phyloP scores from a whole-genome alignment of 129 eudicot species.

The Rutidosis leptorrhynchoides region DNA sequence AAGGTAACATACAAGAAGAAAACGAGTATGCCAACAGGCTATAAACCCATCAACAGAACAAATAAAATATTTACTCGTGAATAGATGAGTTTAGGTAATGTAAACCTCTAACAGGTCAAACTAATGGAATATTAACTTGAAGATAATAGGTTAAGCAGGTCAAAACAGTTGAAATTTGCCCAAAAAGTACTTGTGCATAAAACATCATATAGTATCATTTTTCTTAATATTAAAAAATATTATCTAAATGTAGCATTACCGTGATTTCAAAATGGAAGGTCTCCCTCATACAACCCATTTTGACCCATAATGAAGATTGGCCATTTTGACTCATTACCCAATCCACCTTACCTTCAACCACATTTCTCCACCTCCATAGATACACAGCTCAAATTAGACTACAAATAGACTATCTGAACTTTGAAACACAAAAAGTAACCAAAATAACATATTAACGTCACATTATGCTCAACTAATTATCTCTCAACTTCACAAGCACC shows the following conservation, averaged over 20 bases:
- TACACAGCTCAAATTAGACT: not conserved
- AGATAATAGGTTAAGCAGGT: not conserved
- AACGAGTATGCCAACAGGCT: not conserved
- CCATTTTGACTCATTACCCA: not conserved
- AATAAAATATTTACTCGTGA: not conserved
- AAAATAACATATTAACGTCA: not conserved
- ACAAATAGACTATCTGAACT: not conserved
- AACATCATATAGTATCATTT: not conserved
- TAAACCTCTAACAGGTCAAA: not conserved
- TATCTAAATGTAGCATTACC: not conserved
- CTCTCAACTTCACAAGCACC: constrained; percentile 3
- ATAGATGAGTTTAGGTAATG: not conserved
- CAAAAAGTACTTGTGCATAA: not conserved
- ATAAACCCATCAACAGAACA: not conserved
- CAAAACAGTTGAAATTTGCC: not conserved
- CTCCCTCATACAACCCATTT: not conserved
- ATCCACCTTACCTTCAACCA: not conserved
- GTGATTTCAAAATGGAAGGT: not conserved
- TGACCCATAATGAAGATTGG: not conserved
- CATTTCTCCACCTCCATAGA: not conserved
- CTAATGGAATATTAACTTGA: no score
- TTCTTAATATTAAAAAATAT: no score
- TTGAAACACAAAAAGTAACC: not conserved
- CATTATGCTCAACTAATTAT: not conserved
- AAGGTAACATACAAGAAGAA: not conserved